Conservation (phyloP, 805 yeast species). For the Blastobotrys attinorum region DNA sequence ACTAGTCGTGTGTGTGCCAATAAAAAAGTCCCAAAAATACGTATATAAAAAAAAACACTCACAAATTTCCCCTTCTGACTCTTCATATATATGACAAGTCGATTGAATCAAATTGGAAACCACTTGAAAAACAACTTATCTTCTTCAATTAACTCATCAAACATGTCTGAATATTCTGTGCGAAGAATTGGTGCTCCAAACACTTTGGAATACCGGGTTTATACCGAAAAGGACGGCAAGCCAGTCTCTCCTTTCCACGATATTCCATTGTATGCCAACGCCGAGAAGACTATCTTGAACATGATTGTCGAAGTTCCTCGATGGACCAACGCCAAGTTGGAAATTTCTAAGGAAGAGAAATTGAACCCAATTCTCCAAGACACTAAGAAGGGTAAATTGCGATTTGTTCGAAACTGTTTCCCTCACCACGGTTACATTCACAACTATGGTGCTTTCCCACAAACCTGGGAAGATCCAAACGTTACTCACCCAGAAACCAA, state of each 20-base stretch:
- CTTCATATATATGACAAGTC: background rate
- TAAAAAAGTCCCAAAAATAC: background rate
- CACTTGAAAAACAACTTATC: background rate
- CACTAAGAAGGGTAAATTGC: conserved; percentile 91
- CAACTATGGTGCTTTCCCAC: conserved; percentile 98
- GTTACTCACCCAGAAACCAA: conserved; percentile 39
- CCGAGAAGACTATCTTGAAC: conserved; percentile 78
- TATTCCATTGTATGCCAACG: conserved; percentile 87
- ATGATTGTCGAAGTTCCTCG: conserved; percentile 97
- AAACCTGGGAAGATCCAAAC: conserved; percentile 98
- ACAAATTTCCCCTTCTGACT: background rate
- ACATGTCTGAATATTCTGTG: conserved; percentile 50
- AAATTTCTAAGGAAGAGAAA: conserved; percentile 73
- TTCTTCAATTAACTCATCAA: background rate
- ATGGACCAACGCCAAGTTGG: conserved; percentile 97
- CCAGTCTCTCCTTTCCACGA: conserved; percentile 95
- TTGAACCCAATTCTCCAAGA: conserved; percentile 96
- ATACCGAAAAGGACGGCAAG: conserved; percentile 86
- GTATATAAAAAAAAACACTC: background rate
- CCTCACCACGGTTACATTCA: conserved; percentile 98
- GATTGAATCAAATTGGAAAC: conserved; percentile 2
- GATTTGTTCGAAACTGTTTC: conserved; percentile 96
- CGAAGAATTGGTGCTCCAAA: conserved; percentile 95
- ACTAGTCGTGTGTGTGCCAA: background rate
- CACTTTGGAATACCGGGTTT: conserved; percentile 90